phyloP scores from a whole-genome alignment of 2,329 filamentous ascomycete species.

The Alternaria ventricosa region DNA sequence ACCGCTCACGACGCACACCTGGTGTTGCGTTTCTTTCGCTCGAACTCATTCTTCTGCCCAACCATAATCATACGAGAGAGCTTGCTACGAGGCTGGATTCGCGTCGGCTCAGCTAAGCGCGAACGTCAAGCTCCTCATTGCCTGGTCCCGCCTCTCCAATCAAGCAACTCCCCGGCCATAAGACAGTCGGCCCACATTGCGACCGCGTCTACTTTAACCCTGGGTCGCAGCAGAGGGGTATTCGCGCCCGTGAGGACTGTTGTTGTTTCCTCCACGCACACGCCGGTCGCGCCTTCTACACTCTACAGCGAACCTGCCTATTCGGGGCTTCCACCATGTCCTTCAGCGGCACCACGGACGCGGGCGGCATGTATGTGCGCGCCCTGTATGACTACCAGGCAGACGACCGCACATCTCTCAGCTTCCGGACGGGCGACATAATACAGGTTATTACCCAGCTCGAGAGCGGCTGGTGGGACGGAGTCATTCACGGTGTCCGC shows the following conservation, averaged over 20 bases:
- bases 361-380: constrained; percentile 80
- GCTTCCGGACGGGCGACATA: constrained; percentile 94
- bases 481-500: constrained; percentile 93
- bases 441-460: constrained; percentile 98
- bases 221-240: constrained; percentile 27
- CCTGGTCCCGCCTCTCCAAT: constrained; percentile 42
- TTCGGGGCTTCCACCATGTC: constrained; percentile 50
- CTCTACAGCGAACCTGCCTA: too few relatives aligned
- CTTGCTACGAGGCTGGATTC: constrained; percentile 34
- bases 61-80: constrained; percentile 17
- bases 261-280: constrained; percentile 14
- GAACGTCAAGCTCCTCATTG: constrained; percentile 44
- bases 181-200: constrained; percentile 29
- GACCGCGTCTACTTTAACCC: constrained; percentile 18
- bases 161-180: constrained; percentile 37
- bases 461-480: constrained; percentile 99
- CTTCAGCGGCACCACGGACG: constrained; percentile 57
- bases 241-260: constrained; percentile 16
- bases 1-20: constrained; percentile 27
- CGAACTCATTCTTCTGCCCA: constrained; percentile 16
- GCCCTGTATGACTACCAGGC: constrained; percentile 96
- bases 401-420: constrained; percentile 94
- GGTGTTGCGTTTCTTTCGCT: constrained; percentile 27
- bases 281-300: constrained; percentile 1
- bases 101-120: constrained; percentile 34